Base-by-base conservation (phyloP, 164 flowering plant genomes). In the Magnolia changhungtana region DNA sequence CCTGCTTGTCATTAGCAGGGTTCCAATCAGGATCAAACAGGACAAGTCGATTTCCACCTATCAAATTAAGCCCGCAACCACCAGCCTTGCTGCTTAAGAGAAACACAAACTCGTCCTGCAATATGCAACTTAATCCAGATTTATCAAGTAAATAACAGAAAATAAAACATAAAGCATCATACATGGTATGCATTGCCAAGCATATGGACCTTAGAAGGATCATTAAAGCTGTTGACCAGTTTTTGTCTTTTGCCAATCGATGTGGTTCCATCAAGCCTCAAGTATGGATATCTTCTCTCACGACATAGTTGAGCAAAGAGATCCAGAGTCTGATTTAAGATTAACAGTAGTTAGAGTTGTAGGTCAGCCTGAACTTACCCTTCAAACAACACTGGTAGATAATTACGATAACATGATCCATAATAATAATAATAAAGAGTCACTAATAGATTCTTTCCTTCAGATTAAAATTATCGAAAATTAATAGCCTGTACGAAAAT, bases 21-120 rank as follows among this genome's bases (percentile, higher is more conserved):
- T 96, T 96, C 98, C 99, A 96, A 76, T 96, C 99, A 79, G 99
- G 99, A 84, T 96, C 99, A 87, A 96, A 96, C 70, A 96, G 82
- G 78, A 96, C 94, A 76, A 96, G 86, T 52, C 98, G 88, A 81
- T 96, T 96, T 72, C 96, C 98, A 80, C 98, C 99, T 63, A 94
- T 94, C 87, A 94, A 86, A 87, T 96, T 96, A 74, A 96, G 96
- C 71, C 98, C 99, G 83, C 99, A 96, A 74, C 98, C 99, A 81
- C 99, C 99, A 84, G 99, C 99, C 86, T 96, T 94, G 88, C 98
- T 96, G 85, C 99, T 96, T 75, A 96, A 84, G 76, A 96, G 97
- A 86, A 96, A 96, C 10, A 82, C 98, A 88, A 96, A 96, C 78
- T 94, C 98, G 81, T 96, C 98, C 99, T 96, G 89, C 80, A 83